Percentiles rank a stretch among this genome's conserved stretches.
Conservation (phyloP, 192 early-diverging fungal genomes). For the Rhizophagus sp. region DNA sequence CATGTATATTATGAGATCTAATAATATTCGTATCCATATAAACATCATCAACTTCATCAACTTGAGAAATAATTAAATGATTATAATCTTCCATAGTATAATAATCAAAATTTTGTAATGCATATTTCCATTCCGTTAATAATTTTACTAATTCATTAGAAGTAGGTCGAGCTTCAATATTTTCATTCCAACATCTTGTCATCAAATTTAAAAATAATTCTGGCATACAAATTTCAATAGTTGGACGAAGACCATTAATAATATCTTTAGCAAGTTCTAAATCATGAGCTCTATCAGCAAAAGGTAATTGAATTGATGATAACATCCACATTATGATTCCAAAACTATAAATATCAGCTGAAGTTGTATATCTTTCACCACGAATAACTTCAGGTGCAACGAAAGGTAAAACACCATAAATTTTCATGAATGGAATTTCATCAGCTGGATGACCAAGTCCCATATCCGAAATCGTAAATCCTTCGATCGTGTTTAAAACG, state of each 20-base stretch:
- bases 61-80: not conserved
- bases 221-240: not conserved
- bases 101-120: not conserved
- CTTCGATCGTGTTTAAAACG: not conserved
- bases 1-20: not conserved
- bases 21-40: not conserved
- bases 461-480: not conserved
- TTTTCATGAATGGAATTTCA: not conserved
- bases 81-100: not conserved
- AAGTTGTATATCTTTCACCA: not conserved
- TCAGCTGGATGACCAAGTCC: not conserved
- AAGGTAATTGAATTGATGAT: not conserved
- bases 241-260: not conserved
- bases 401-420: conserved; percentile 14
- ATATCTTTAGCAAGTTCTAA: not conserved
- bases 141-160: not conserved
- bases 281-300: not conserved
- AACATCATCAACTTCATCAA: not conserved
- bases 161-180: not conserved
- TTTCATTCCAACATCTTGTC: conserved; percentile 1
- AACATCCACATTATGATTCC: not conserved
- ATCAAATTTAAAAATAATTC: not conserved
- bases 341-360: conserved; percentile 5
- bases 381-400: not conserved
- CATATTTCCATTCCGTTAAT: not conserved